Base-by-base conservation (phyloP, 139 green algal genomes). In the Haematococcus lacustris region DNA sequence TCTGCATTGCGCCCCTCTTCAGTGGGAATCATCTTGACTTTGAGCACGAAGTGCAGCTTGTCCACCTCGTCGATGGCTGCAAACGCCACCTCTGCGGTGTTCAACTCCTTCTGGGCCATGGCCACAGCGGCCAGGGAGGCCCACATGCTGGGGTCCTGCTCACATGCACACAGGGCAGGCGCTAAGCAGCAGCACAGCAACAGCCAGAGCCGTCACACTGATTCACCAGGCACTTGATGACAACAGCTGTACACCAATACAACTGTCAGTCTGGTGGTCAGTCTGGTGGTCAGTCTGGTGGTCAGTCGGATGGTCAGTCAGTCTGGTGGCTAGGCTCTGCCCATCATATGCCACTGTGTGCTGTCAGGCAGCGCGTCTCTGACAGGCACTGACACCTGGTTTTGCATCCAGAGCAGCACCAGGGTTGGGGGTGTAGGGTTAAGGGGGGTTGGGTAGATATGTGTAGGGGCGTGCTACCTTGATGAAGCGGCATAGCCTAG, bases 1-100 rank as follows among this genome's bases (percentile, higher is more conserved):
- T 93, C 85, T 17, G 89, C 89, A 37, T 70, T 80, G 53, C 88
- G 82, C 23, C 79, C 86, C 76, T 94, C 87, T 67, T 89, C 80
- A 1, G 74, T 87, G 25, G 85, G 84, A 21, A 91, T 84, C 38
- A 77, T 66, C 77, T 89, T 88, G 21, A 91, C 79, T 71, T 85
- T 85, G 61, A 79, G 69, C 70, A 89, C 77, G 62, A 80, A 88
- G 66, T 80, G 75, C 50, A 86, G 81, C 82, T 86, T 88, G 77
- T 90, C 88, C 63, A 90, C 80, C 43, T 87, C 74, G 40, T 86
- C 85, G 32, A 91, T 73, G 1, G 80, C 85, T 21, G 85, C 86
- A 76, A 87, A 90, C 0, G 87, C 84, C 13, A 76, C 78, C 77
- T 94, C 88, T 0, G 89, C 89, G 0, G 85, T 87, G 74, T 87